Percentiles rank a stretch among this genome's conserved stretches.
phyloP scores from a whole-genome alignment of 108 stramenopile species.

The Cyclotella kingstonii region DNA sequence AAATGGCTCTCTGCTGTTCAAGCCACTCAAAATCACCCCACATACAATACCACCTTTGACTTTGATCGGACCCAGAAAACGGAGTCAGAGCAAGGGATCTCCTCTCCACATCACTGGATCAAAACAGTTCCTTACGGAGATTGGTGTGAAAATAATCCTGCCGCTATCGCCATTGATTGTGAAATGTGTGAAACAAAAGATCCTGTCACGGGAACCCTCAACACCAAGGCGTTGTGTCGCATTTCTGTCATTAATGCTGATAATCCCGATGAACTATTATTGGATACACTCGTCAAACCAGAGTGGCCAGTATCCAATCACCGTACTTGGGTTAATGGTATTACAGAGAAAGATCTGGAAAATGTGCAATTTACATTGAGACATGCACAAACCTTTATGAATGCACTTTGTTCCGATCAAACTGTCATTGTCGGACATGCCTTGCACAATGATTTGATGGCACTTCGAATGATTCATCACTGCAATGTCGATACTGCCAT shows the following conservation, averaged over 20 bases:
- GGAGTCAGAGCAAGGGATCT: conserved; percentile 33
- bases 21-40: conserved; percentile 53
- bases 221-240: conserved; percentile 88
- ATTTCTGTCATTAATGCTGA: conserved; percentile 88
- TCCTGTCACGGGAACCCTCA: conserved; percentile 71
- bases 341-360: conserved; percentile 75
- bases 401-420: conserved; percentile 85
- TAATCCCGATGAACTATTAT: conserved; percentile 76
- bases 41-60: conserved; percentile 52
- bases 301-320: conserved; percentile 88
- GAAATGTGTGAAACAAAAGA: conserved; percentile 97
- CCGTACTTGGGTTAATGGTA: conserved; percentile 91
- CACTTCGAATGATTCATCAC: conserved; percentile 84
- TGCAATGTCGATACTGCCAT: conserved; percentile 85
- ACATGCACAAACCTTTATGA: conserved; percentile 93
- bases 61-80: conserved; percentile 52
- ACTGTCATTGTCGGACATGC: conserved; percentile 95
- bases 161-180: conserved; percentile 95
- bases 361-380: conserved; percentile 85
- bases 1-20: conserved; percentile 67
- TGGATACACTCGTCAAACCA: conserved; percentile 95
- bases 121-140: conserved; percentile 70
- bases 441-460: conserved; percentile 87
- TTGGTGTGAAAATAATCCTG: conserved; percentile 78
- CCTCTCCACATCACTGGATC: conserved; percentile 55